phyloP scores from a whole-genome alignment of 2,329 filamentous ascomycete genomes.

The Kalmusia sp. region DNA sequence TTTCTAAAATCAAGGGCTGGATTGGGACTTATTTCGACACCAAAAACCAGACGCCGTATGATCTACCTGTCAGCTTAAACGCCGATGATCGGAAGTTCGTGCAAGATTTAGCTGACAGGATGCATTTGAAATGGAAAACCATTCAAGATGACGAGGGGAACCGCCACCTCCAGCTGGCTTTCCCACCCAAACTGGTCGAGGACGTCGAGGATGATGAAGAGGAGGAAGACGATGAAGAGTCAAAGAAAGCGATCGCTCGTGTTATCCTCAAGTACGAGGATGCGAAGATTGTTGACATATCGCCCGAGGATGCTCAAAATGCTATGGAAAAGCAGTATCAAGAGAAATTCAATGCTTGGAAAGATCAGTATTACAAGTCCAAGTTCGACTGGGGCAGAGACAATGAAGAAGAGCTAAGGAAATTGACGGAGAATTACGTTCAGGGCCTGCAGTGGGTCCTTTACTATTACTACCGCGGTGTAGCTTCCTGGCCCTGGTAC shows the following conservation, averaged over 20 bases:
- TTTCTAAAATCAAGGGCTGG: slow-evolving; percentile 82
- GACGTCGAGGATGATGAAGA: slow-evolving; percentile 67
- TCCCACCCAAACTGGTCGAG: slow-evolving; percentile 60
- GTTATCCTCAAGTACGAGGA: slow-evolving; percentile 92
- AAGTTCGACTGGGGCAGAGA: slow-evolving; percentile 92
- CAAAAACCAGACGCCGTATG: slow-evolving; percentile 60
- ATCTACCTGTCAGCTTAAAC: slow-evolving; percentile 75
- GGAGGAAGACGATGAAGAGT: slow-evolving; percentile 80
- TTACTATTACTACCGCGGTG: slow-evolving; percentile 96
- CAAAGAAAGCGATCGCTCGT: slow-evolving; percentile 80
- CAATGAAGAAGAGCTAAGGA: slow-evolving; percentile 79
- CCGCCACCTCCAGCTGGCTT: slow-evolving; percentile 69
- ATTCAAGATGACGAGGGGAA: slow-evolving; percentile 69
- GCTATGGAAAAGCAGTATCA: slow-evolving; percentile 87
- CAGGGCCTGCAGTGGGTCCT: slow-evolving; percentile 98
- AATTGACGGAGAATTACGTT: slow-evolving; percentile 93
- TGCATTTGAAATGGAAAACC: slow-evolving; percentile 71
- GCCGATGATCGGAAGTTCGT: slow-evolving; percentile 93
- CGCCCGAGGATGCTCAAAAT: slow-evolving; percentile 77
- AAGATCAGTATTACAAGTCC: slow-evolving; percentile 87
- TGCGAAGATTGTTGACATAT: slow-evolving; percentile 81
- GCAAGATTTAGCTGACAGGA: slow-evolving; percentile 78
- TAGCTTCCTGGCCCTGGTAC: slow-evolving; percentile 98
- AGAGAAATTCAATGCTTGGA: slow-evolving; percentile 89
- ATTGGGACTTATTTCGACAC: slow-evolving; percentile 70